Base-by-base conservation (phyloP, 163 green algal species). In the Picocystis sp. region DNA sequence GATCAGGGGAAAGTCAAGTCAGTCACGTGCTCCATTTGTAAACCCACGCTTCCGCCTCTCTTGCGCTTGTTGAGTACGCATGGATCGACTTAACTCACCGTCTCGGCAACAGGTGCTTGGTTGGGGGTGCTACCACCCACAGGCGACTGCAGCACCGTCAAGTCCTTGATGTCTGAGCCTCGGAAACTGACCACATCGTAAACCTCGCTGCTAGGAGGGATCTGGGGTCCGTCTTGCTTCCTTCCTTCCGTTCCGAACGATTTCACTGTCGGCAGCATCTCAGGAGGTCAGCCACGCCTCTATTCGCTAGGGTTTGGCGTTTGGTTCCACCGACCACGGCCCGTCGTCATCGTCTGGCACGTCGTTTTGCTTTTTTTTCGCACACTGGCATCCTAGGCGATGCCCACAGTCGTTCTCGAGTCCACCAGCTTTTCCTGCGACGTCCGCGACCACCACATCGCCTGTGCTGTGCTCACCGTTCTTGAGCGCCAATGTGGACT, bases 111-210 rank as follows among this genome's bases (percentile, higher is more conserved):
- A 47, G 41, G 60, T 34, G 33, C 49, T 47, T 35, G 21, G 46
- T 22, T 47, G 55, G 14, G 38, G 34, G 25, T 45, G 22, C 50
- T 47, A 12, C 42, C 45, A 24, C 42, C 11, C 3, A 44, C 34
- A 3, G 23, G 35, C 15, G 47, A 24, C 61, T 59, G 45, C 49
- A 86, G 48, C 9, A 89, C 77, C 0, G 74, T 82, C n/a, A 92
- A 63, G 33, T 92, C 84, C 68, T 93, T 86, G 55, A 94, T 93
- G 53, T 94, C 84, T 0, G 61, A 56, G 12, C 64, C 78, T 67
- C 58, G 38, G 67, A 93, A 94, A 34, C 92, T 78, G 53, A 94
- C 90, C 53, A 81, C 83, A 34, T 92, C 78, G 45, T 91, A 94
- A 9, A 87, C 66, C 52, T 93, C 76, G 52, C 79, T 70, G 50